Conservation (phyloP, 495 filamentous ascomycete genomes). For the Penicillium coprophilum region DNA sequence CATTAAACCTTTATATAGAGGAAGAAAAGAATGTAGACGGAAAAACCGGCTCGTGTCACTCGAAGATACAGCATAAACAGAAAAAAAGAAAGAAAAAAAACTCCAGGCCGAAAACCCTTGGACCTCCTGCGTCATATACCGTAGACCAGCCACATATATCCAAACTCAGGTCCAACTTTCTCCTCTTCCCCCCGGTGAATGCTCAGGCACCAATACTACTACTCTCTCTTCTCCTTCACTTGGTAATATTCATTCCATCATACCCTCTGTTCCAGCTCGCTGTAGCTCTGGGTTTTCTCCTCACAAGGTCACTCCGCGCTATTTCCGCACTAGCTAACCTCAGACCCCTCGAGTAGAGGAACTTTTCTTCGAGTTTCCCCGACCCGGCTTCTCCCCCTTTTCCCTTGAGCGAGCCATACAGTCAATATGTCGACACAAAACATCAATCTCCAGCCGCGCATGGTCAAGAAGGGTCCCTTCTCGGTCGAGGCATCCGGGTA, state of each 20-base stretch:
- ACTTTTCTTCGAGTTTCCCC: constrained; percentile 8
- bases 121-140: constrained; percentile 22
- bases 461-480: constrained; percentile 62
- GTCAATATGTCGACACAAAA: constrained; percentile 50
- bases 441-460: constrained; percentile 60
- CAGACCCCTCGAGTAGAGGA: constrained; percentile 7
- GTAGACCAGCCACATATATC: constrained; percentile 19
- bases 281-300: neutral
- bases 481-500: constrained; percentile 75
- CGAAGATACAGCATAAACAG: neutral
- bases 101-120: neutral
- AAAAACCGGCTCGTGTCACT: neutral
- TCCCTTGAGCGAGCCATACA: constrained; percentile 10
- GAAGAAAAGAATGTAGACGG: too few species aligned
- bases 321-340: constrained; percentile 20
- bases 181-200: neutral
- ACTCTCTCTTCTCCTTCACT: neutral
- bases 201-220: neutral
- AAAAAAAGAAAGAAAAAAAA: too few species aligned
- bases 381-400: constrained; percentile 13
- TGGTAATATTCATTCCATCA: constrained; percentile 1
- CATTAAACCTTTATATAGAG: too few species aligned
- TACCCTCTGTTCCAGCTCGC: neutral
- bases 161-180: neutral
- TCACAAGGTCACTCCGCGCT: neutral